Evolutionary conservation across 495 filamentous ascomycete genomes (phyloP).

Genomic region (Trichoderma parareesei): DNA sequence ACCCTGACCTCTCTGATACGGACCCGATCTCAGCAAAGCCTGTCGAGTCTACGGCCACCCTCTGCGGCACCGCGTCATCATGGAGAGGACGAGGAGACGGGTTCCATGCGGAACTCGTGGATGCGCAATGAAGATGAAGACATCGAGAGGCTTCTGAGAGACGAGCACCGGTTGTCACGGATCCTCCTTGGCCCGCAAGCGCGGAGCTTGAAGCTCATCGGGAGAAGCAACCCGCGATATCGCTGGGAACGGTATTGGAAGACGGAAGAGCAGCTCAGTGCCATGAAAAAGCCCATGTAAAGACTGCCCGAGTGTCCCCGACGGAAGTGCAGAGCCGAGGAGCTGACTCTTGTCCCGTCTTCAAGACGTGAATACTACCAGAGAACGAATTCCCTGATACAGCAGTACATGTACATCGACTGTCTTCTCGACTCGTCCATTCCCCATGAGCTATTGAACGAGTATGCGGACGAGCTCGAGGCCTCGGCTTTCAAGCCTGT

Average conservation of each 20-base stretch:
- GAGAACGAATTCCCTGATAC: conserved; percentile 71
- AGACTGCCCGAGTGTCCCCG: conserved; percentile 15
- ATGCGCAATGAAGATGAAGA: conserved; percentile 27
- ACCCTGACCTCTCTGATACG: conserved; percentile 31
- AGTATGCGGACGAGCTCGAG: conserved; percentile 55
- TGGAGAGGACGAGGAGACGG: conserved; percentile 23
- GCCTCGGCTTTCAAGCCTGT: conserved; percentile 33
- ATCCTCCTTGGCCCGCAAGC: conserved; percentile 60
- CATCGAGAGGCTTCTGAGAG: conserved; percentile 23
- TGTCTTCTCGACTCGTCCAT: conserved; percentile 82
- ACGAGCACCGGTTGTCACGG: conserved; percentile 42
- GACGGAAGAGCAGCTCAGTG: conserved; percentile 53
- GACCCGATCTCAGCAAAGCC: conserved; percentile 21
- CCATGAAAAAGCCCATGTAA: conserved; percentile 56
- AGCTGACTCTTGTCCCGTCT: not conserved
- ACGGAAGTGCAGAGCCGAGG: not conserved
- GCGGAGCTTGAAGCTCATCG: conserved; percentile 70
- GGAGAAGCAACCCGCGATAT: conserved; percentile 67
- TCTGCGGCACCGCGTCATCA: not conserved
- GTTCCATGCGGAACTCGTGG: not conserved
- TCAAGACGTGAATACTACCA: conserved; percentile 70
- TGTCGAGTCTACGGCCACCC: conserved; percentile 5
- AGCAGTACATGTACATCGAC: conserved; percentile 87
- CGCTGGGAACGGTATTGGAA: conserved; percentile 70
- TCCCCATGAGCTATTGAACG: conserved; percentile 77